A percentile compares a stretch with the other conserved stretches of the same genome.
These are phyloP conservation scores for Aspergillus sp. DNA, from an alignment of 2,329 filamentous ascomycete species.

Conservation along the genomic window DNA sequence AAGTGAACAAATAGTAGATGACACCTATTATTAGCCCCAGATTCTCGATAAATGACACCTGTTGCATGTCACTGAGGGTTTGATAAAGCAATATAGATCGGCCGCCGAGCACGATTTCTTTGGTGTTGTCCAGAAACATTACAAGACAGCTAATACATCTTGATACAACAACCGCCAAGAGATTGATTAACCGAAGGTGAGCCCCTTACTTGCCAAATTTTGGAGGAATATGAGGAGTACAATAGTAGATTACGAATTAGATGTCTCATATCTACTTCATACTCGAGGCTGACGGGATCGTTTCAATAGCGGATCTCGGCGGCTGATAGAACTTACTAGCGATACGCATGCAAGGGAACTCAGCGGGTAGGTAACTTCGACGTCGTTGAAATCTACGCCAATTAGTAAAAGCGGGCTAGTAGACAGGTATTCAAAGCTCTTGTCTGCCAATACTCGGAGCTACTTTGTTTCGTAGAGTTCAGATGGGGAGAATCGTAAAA, in stretches of 20 bases:
- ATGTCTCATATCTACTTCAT: constrained; percentile 11
- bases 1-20: not conserved
- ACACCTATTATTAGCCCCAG: not conserved
- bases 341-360: constrained; percentile 17
- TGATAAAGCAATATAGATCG: not conserved
- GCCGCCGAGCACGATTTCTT: not conserved
- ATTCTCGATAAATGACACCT: not conserved
- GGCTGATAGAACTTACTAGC: not conserved
- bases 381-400: not conserved
- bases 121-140: not conserved
- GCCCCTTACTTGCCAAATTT: constrained; percentile 11
- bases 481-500: not conserved
- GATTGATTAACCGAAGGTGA: not conserved
- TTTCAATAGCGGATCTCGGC: not conserved
- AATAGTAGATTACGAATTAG: not conserved
- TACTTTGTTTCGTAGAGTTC: not conserved
- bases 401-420: not conserved
- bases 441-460: not conserved
- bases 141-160: not conserved
- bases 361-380: constrained; percentile 1
- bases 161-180: not conserved
- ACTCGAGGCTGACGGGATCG: not conserved
- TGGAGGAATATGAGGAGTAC: constrained; percentile 7
- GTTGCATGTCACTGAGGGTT: not conserved
- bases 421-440: not conserved